phyloP scores from a whole-genome alignment of 345 rosid genomes.

The Hibiscus tridactylites region DNA sequence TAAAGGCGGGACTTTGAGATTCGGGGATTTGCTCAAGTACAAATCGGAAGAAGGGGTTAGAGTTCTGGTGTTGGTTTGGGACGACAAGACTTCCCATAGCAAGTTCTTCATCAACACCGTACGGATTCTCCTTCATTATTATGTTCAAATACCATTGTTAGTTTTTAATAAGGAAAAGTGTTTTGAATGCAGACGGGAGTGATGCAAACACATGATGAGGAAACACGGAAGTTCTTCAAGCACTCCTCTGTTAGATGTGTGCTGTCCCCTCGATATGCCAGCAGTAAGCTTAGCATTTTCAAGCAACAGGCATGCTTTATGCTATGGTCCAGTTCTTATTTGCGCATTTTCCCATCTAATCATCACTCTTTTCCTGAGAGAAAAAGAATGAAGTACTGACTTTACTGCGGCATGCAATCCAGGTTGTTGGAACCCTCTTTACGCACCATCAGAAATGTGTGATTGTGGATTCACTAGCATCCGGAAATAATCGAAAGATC shows the following conservation, averaged over 20 bases:
- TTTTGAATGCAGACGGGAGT: constrained; percentile 17
- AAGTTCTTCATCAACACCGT: constrained; percentile 27
- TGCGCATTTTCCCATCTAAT: no score
- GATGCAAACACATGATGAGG: background rate
- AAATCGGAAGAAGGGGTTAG: background rate
- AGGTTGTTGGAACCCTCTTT: constrained; percentile 70
- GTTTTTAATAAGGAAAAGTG: no score
- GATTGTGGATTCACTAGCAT: constrained; percentile 60
- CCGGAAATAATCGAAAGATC: constrained; percentile 53
- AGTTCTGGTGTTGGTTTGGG: background rate
- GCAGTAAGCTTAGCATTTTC: background rate
- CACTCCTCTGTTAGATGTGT: background rate
- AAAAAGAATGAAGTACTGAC: background rate
- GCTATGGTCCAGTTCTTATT: constrained; percentile 1
- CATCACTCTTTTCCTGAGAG: no score
- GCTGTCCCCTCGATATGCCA: background rate
- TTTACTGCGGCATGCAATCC: background rate
- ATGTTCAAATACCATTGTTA: no score
- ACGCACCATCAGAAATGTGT: constrained; percentile 78
- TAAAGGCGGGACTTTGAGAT: background rate
- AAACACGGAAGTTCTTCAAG: background rate
- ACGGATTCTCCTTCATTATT: background rate
- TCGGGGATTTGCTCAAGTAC: background rate
- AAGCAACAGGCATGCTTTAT: constrained; percentile 44
- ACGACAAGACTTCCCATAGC: background rate